A percentile compares a stretch with the other conserved stretches of the same genome.
These are phyloP conservation scores for Colletotrichum theobromicola DNA, from an alignment of 2,329 filamentous ascomycete species.

Conservation along the genomic window DNA sequence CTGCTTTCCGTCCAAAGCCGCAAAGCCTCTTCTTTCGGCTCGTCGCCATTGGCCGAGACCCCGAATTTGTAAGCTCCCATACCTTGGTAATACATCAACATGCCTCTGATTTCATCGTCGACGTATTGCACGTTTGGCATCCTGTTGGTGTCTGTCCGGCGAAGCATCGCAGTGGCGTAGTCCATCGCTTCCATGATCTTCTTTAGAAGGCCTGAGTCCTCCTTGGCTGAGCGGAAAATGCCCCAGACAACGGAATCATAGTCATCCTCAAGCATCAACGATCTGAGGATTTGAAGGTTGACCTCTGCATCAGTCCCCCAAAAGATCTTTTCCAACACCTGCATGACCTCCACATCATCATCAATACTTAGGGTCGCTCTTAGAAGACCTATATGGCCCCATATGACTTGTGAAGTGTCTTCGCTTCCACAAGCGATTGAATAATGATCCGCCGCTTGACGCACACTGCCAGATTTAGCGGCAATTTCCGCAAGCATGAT, in stretches of 20 bases:
- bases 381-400: neutral
- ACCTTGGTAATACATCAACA: neutral
- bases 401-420: neutral
- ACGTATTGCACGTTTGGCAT: neutral
- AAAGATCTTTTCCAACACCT: neutral
- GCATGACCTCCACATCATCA: neutral
- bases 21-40: neutral
- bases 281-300: neutral
- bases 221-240: neutral
- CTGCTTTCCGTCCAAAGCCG: neutral
- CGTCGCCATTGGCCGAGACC: neutral
- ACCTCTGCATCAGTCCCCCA: neutral
- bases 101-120: neutral
- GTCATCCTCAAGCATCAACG: neutral
- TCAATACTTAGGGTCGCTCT: neutral
- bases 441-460: neutral
- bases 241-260: neutral
- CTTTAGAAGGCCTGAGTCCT: neutral
- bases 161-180: neutral
- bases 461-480: neutral
- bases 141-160: neutral
- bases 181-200: neutral
- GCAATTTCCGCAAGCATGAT: neutral
- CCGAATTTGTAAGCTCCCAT: neutral
- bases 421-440: neutral